These are phyloP conservation scores for Fraxinus excelsior DNA, from an alignment of 257 asterid genomes.

Conservation along the genomic window DNA sequence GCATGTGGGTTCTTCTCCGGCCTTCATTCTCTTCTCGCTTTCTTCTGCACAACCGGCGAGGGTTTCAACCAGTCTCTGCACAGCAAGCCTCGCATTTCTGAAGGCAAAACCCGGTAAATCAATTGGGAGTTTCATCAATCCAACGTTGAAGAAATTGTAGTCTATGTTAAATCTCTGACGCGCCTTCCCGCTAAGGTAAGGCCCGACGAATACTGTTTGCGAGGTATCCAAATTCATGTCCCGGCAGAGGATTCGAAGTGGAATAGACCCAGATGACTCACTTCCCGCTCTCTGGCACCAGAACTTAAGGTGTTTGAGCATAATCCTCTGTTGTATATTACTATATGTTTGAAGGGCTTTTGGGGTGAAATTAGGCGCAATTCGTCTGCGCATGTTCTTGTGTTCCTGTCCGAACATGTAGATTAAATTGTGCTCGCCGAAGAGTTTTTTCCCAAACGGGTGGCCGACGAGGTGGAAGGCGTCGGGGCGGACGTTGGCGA, in stretches of 20 bases:
- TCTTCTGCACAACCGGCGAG: conserved; percentile 60
- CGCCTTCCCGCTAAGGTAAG: conserved; percentile 53
- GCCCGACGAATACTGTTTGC: conserved; percentile 86
- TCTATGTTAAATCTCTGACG: conserved; percentile 57
- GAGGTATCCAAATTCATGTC: conserved; percentile 90
- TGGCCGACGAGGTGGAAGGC: conserved; percentile 91
- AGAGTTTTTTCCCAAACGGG: conserved; percentile 87
- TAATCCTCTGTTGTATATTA: conserved; percentile 60
- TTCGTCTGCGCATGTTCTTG: conserved; percentile 70
- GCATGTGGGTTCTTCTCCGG: conserved; percentile 67
- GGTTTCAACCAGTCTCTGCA: conserved; percentile 52
- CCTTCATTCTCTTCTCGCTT: conserved; percentile 56
- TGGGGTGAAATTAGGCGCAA: conserved; percentile 90
- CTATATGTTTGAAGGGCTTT: conserved; percentile 71
- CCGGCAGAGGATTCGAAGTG: conserved; percentile 71
- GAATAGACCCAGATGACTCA: conserved; percentile 26
- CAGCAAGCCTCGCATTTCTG: conserved; percentile 76
- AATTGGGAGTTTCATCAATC: conserved; percentile 75
- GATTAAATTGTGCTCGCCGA: conserved; percentile 81
- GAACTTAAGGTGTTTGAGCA: conserved; percentile 52
- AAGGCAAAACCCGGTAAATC: conserved; percentile 89
- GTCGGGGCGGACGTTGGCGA: conserved; percentile 86
- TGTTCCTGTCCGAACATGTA: conserved; percentile 90
- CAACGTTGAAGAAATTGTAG: conserved; percentile 77
- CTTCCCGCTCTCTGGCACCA: conserved; percentile 44